Percentiles rank a stretch among this genome's conserved stretches.
Conservation (phyloP, 306 rosid genomes). For the Trifolium pratense region DNA sequence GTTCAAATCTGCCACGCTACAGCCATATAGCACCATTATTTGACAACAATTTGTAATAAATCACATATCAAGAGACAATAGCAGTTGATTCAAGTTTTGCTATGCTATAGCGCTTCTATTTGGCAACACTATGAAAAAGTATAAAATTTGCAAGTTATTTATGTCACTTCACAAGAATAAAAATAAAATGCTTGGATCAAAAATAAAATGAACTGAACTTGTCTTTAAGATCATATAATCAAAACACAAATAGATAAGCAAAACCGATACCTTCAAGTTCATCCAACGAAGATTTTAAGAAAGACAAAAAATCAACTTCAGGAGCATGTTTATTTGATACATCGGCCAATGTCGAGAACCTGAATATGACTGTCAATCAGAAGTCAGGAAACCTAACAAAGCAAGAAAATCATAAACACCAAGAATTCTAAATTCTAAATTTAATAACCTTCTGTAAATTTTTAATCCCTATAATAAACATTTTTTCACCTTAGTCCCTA, state of each 20-base stretch:
- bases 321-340: constrained; percentile 47
- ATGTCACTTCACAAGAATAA: constrained; percentile 1
- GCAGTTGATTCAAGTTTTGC: not conserved
- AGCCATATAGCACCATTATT: not conserved
- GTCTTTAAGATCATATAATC: constrained; percentile 6
- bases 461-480: not conserved
- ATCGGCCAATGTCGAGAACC: constrained; percentile 65
- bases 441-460: not conserved
- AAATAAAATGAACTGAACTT: not conserved
- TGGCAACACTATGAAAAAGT: not conserved
- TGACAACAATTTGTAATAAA: not conserved
- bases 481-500: not conserved
- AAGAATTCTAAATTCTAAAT: not conserved
- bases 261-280: constrained; percentile 71
- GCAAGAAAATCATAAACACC: constrained; percentile 33
- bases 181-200: not conserved
- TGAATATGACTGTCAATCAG: constrained; percentile 59
- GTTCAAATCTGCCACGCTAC: not conserved
- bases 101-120: not conserved
- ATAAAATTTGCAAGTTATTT: constrained; percentile 2
- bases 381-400: constrained; percentile 56
- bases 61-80: not conserved
- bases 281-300: constrained; percentile 62
- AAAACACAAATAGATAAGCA: constrained; percentile 18
- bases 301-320: constrained; percentile 60